These are phyloP conservation scores for Lichtheimia hyalospora DNA, from an alignment of 371 early-diverging fungal genomes.

Conservation along the genomic window DNA sequence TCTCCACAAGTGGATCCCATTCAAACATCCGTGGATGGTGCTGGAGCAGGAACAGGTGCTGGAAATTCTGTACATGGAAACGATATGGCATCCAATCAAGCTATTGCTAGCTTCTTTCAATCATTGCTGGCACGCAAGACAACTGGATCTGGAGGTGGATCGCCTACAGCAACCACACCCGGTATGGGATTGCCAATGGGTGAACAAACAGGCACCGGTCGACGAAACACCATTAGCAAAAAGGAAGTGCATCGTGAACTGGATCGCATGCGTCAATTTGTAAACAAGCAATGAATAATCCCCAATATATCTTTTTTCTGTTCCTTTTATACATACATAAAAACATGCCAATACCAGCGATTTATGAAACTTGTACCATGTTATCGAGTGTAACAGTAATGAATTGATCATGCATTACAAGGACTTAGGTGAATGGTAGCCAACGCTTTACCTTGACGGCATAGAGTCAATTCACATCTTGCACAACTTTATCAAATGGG, in stretches of 20 bases:
- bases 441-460: too few relatives aligned
- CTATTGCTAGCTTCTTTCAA: constrained; percentile 87
- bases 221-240: constrained; percentile 40
- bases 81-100: constrained; percentile 62
- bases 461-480: too few relatives aligned
- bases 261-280: constrained; percentile 43
- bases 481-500: too few relatives aligned
- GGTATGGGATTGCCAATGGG: constrained; percentile 14
- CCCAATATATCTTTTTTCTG: neutral
- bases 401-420: too few relatives aligned
- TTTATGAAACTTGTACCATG: too few relatives aligned
- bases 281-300: constrained; percentile 22
- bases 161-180: constrained; percentile 32
- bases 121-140: constrained; percentile 74
- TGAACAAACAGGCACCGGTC: constrained; percentile 19
- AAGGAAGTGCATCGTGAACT: constrained; percentile 49
- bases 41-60: constrained; percentile 13
- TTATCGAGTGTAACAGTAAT: too few relatives aligned
- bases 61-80: constrained; percentile 11
- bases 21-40: constrained; percentile 10
- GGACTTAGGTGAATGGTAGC: too few relatives aligned
- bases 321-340: too few relatives aligned
- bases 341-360: too few relatives aligned
- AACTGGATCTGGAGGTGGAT: constrained; percentile 20
- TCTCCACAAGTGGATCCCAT: constrained; percentile 12